Conservation (phyloP, 495 filamentous ascomycete genomes). For the Penicillium cinerascens region DNA sequence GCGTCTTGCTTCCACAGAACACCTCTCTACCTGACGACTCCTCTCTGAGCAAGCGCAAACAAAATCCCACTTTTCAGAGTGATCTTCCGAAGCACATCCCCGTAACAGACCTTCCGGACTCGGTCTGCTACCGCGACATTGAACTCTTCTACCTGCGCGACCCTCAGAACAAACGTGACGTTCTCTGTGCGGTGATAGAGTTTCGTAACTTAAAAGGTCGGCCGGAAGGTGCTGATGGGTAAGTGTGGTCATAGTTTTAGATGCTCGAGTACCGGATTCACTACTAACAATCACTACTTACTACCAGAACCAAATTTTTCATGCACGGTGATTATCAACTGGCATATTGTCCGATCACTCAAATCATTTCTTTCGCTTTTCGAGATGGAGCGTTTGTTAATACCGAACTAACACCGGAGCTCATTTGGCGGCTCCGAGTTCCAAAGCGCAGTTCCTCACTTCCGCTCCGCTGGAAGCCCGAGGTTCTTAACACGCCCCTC, state of each 20-base stretch:
- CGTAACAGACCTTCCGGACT: constrained; percentile 18
- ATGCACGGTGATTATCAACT: constrained; percentile 31
- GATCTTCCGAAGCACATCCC: constrained; percentile 25
- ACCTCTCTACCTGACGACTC: constrained; percentile 11
- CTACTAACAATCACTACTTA: constrained; percentile 9
- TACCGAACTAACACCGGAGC: too few species aligned
- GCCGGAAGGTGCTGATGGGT: constrained; percentile 5
- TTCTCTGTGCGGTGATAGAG: constrained; percentile 28
- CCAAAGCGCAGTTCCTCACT: too few species aligned
- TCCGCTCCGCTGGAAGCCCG: too few species aligned
- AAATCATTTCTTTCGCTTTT: too few species aligned
- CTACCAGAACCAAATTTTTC: constrained; percentile 4
- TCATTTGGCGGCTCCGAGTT: too few species aligned
- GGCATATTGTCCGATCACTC: too few species aligned
- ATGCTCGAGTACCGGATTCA: neutral
- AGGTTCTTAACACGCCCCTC: too few species aligned
- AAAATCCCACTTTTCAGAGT: constrained; percentile 19
- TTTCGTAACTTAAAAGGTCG: constrained; percentile 29
- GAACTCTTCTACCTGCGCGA: constrained; percentile 29
- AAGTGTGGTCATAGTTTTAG: neutral
- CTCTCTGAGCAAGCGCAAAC: constrained; percentile 19
- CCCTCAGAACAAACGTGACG: constrained; percentile 22
- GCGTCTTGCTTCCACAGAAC: constrained; percentile 25
- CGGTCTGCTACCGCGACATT: constrained; percentile 29
- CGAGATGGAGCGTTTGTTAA: too few species aligned